Evolutionary conservation across 2,329 filamentous ascomycete species (phyloP).

Genomic region (Fusarium dimerum): DNA sequence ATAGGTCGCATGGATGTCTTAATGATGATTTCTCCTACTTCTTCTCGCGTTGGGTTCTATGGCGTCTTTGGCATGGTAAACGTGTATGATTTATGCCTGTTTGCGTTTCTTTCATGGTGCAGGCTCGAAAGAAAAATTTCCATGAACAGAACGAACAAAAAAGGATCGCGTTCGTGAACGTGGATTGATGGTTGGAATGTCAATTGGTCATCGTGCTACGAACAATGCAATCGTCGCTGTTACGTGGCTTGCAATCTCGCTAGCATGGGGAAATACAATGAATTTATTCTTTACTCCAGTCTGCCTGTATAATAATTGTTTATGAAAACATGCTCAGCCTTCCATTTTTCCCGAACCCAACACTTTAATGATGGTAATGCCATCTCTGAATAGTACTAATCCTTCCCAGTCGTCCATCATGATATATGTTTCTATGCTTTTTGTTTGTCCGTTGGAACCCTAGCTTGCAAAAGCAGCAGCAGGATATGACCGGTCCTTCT

Average conservation of each 20-base stretch:
- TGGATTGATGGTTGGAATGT: too few relatives aligned
- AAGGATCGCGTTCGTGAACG: too few relatives aligned
- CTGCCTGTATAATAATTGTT: neutral
- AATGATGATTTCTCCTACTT: constrained; percentile 9
- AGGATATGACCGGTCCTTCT: constrained; percentile 62
- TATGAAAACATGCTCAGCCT: too few relatives aligned
- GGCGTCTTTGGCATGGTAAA: constrained; percentile 15
- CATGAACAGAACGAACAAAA: too few relatives aligned
- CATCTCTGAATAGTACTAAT: neutral
- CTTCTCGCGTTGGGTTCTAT: constrained; percentile 4
- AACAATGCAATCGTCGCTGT: neutral
- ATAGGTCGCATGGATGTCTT: constrained; percentile 13
- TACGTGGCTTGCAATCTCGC: neutral
- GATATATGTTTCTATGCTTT: neutral
- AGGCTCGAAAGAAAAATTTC: neutral
- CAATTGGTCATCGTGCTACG: too few relatives aligned
- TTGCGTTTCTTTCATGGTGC: neutral
- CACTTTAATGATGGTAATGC: neutral
- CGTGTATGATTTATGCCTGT: constrained; percentile 1
- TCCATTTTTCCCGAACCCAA: neutral
- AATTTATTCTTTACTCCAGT: neutral
- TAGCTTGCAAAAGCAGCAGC: constrained; percentile 59
- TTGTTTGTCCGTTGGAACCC: neutral
- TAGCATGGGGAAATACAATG: neutral
- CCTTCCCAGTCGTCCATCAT: constrained; percentile 8